phyloP scores from a whole-genome alignment of 1,284 basidiomycete genomes.

The Heterobasidion annosum region DNA sequence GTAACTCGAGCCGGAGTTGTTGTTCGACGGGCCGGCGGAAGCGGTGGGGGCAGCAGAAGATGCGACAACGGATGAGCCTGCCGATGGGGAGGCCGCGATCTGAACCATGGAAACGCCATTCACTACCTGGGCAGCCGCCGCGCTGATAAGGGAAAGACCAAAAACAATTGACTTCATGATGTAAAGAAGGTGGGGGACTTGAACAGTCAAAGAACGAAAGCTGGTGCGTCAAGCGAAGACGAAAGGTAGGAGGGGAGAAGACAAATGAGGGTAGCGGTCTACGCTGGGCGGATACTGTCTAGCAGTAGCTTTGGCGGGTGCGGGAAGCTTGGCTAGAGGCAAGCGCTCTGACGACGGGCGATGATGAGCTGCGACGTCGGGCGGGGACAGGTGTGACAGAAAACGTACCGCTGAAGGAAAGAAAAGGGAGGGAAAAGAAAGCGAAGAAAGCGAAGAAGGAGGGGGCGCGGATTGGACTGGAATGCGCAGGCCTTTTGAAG shows the following conservation, averaged over 20 bases:
- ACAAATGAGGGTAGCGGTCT: slow-evolving; percentile 50
- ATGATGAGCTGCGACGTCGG: not conserved
- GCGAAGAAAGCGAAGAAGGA: slow-evolving; percentile 23
- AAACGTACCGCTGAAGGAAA: slow-evolving; percentile 31
- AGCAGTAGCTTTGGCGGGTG: slow-evolving; percentile 35
- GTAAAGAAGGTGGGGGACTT: slow-evolving; percentile 25
- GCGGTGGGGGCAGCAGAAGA: slow-evolving; percentile 10
- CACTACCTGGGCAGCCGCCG: slow-evolving; percentile 46
- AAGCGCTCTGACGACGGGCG: slow-evolving; percentile 26
- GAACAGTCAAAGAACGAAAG: slow-evolving; percentile 15
- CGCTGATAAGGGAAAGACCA: slow-evolving; percentile 46
- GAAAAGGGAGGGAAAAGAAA: slow-evolving; percentile 28
- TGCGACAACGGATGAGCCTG: slow-evolving; percentile 11
- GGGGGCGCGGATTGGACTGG: slow-evolving; percentile 14
- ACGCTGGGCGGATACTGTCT: slow-evolving; percentile 54
- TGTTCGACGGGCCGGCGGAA: slow-evolving; percentile 11
- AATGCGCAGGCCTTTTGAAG: slow-evolving; percentile 1
- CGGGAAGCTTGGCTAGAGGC: slow-evolving; percentile 22
- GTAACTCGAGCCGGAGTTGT: slow-evolving; percentile 7
- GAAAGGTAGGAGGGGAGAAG: slow-evolving; percentile 23
- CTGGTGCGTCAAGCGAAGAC: slow-evolving; percentile 22
- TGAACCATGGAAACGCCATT: slow-evolving; percentile 43
- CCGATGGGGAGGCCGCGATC: slow-evolving; percentile 1
- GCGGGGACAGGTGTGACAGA: slow-evolving; percentile 3
- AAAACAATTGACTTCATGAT: slow-evolving; percentile 56